These are phyloP conservation scores for Xylariales sp. DNA, from an alignment of 2,329 filamentous ascomycete genomes.

Conservation along the genomic window DNA sequence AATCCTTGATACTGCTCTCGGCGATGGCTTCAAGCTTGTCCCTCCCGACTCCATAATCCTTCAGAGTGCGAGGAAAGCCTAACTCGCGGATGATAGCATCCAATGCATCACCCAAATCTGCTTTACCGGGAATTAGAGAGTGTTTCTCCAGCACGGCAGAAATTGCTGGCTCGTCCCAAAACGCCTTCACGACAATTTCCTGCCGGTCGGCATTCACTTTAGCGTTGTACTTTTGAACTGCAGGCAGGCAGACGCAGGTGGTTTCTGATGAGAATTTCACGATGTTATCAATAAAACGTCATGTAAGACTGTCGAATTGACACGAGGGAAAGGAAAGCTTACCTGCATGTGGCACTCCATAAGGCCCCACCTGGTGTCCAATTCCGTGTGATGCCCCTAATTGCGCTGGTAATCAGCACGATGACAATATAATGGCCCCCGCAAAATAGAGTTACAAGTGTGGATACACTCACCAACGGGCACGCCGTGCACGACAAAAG, in stretches of 20 bases:
- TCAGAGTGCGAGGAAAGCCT: constrained; percentile 12
- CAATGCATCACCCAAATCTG: constrained; percentile 9
- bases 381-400: constrained; percentile 17
- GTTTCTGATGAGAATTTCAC: too few relatives aligned
- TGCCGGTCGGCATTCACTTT: constrained; percentile 7
- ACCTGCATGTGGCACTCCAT: constrained; percentile 16
- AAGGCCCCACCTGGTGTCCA: constrained; percentile 16
- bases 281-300: too few relatives aligned
- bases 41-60: constrained; percentile 12
- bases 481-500: constrained; percentile 7
- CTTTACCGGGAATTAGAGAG: constrained; percentile 5
- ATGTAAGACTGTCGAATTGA: too few relatives aligned
- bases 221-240: constrained; percentile 11
- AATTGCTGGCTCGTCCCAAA: constrained; percentile 2
- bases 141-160: constrained; percentile 9
- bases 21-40: constrained; percentile 14
- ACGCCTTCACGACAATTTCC: constrained; percentile 6
- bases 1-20: constrained; percentile 11
- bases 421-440: too few relatives aligned
- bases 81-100: constrained; percentile 11
- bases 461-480: too few relatives aligned
- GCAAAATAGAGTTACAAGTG: too few relatives aligned
- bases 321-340: too few relatives aligned
- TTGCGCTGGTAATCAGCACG: too few relatives aligned
- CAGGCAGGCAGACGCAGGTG: constrained; percentile 14